phyloP scores from a whole-genome alignment of 1,284 basidiomycete species.

The Thecaphora thlaspeos region DNA sequence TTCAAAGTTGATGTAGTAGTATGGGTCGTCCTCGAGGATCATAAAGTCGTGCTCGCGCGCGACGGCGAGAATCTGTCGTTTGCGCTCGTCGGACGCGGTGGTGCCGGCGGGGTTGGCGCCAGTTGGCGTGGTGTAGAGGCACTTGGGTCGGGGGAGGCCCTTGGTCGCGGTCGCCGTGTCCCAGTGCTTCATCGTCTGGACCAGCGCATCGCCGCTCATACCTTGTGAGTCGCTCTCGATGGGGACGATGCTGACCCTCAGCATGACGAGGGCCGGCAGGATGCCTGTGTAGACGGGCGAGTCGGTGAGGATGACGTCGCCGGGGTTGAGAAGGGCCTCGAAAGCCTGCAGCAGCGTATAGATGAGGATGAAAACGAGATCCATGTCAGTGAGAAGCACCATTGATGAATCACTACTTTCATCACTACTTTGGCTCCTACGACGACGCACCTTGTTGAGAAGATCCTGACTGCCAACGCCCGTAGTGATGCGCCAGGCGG shows the following conservation, averaged over 20 bases:
- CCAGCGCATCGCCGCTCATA: slow-evolving; percentile 68
- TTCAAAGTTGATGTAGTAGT: slow-evolving; percentile 50
- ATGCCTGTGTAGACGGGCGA: slow-evolving; percentile 70
- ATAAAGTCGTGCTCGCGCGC: slow-evolving; percentile 48
- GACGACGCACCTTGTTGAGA: slow-evolving; percentile 66
- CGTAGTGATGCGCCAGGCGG: slow-evolving; percentile 70
- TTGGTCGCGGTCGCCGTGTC: slow-evolving; percentile 63
- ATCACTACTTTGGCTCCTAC: no score
- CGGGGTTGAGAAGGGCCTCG: slow-evolving; percentile 69
- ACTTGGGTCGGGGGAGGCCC: slow-evolving; percentile 68
- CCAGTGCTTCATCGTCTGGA: slow-evolving; percentile 73
- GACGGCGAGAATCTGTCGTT: slow-evolving; percentile 74
- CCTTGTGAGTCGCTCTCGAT: slow-evolving; percentile 77
- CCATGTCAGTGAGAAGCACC: background rate
- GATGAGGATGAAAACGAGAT: background rate
- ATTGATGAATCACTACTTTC: no score
- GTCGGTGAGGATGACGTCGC: slow-evolving; percentile 80
- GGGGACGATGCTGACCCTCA: slow-evolving; percentile 58
- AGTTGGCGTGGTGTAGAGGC: slow-evolving; percentile 73
- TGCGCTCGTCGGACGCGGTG: slow-evolving; percentile 64
- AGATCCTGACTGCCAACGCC: slow-evolving; percentile 85
- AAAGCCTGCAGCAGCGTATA: no score
- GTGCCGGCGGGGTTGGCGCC: slow-evolving; percentile 57
- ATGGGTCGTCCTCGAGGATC: slow-evolving; percentile 50
- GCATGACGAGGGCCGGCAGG: slow-evolving; percentile 40